These are phyloP conservation scores for Bacidia gigantensis DNA, from an alignment of 495 filamentous ascomycete genomes.

Conservation along the genomic window DNA sequence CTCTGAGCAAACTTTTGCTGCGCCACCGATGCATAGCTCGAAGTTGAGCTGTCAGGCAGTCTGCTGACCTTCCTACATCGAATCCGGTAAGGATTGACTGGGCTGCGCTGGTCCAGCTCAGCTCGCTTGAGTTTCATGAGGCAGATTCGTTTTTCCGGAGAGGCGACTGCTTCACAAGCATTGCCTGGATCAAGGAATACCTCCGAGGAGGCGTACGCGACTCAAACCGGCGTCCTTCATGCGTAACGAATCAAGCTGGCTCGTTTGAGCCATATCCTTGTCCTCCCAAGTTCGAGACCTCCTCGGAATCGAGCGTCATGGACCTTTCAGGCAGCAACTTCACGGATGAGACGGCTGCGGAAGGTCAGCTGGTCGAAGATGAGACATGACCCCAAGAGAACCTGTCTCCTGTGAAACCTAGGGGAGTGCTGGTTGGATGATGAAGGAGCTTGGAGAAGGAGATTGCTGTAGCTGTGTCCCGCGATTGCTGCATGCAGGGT, in stretches of 20 bases:
- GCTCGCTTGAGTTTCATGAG: too few relatives aligned
- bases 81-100: too few relatives aligned
- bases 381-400: background rate
- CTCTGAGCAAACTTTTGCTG: background rate
- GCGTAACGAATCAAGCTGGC: background rate
- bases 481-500: background rate
- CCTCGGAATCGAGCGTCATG: background rate
- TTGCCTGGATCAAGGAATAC: too few relatives aligned
- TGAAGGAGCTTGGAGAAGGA: slow-evolving; percentile 1
- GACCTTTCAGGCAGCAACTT: slow-evolving; percentile 1
- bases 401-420: background rate
- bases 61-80: too few relatives aligned
- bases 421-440: background rate
- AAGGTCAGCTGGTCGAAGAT: slow-evolving; percentile 2
- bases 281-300: slow-evolving; percentile 1
- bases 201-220: too few relatives aligned
- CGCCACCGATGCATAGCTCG: background rate
- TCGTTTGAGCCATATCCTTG: background rate
- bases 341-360: background rate
- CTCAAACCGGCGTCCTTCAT: background rate
- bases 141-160: too few relatives aligned
- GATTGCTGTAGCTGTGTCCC: background rate
- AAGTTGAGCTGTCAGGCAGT: background rate
- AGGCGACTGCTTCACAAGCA: too few relatives aligned
- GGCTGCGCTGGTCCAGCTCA: too few relatives aligned